phyloP scores from a whole-genome alignment of 1,284 basidiomycete species.

The Xerocomus alliaceus region DNA sequence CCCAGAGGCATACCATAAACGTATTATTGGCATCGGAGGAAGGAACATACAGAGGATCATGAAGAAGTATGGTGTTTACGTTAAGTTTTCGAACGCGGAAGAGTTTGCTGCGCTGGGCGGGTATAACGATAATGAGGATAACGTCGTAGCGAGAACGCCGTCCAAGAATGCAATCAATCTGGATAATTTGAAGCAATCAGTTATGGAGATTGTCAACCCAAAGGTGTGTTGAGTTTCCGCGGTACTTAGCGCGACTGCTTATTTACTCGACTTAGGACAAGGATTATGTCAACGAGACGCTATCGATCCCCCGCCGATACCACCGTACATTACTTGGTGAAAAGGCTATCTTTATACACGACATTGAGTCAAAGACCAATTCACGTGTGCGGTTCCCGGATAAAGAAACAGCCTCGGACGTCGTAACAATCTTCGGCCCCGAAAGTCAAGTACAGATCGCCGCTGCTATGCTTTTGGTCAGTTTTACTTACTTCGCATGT shows the following conservation, averaged over 20 bases:
- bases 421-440: slow-evolving; percentile 93
- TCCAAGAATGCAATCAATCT: slow-evolving; percentile 97
- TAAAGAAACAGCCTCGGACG: slow-evolving; percentile 91
- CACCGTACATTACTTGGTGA: slow-evolving; percentile 95
- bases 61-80: slow-evolving; percentile 99
- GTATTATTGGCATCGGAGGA: slow-evolving; percentile 98
- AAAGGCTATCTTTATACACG: slow-evolving; percentile 95
- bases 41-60: slow-evolving; percentile 99
- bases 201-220: slow-evolving; percentile 97
- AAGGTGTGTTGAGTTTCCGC: slow-evolving; percentile 63
- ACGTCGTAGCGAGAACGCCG: slow-evolving; percentile 95
- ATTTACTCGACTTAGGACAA: slow-evolving; percentile 71
- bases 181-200: slow-evolving; percentile 93
- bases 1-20: slow-evolving; percentile 97
- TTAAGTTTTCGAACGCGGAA: slow-evolving; percentile 98
- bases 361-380: slow-evolving; percentile 97
- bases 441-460: slow-evolving; percentile 97
- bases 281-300: slow-evolving; percentile 93
- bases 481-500: slow-evolving; percentile 33
- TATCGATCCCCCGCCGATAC: slow-evolving; percentile 92
- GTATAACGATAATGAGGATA: slow-evolving; percentile 98
- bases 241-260: background rate
- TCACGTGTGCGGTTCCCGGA: slow-evolving; percentile 94
- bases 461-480: slow-evolving; percentile 90
- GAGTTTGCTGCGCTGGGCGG: slow-evolving; percentile 95